These are phyloP conservation scores for Xylariaceae sp. DNA, from an alignment of 2,329 filamentous ascomycete species.

Conservation along the genomic window DNA sequence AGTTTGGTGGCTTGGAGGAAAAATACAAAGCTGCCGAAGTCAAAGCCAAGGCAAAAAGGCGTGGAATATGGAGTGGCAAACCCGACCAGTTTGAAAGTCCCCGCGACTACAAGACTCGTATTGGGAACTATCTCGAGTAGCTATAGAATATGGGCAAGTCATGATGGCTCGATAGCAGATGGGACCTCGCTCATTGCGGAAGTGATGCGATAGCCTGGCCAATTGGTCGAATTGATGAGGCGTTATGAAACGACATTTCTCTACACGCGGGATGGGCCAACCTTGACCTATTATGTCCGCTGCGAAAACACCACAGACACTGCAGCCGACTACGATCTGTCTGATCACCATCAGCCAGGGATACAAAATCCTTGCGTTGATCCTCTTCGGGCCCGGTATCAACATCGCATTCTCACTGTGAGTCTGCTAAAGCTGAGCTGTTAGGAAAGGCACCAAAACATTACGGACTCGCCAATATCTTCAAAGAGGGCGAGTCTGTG, in stretches of 20 bases:
- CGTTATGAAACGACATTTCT: too few relatives aligned
- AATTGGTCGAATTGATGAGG: too few relatives aligned
- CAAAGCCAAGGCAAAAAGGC: conserved; percentile 59
- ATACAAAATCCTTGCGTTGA: background rate
- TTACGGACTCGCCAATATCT: too few relatives aligned
- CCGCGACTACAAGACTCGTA: conserved; percentile 73
- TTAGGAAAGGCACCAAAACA: too few relatives aligned
- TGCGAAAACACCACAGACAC: background rate
- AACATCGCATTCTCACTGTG: background rate
- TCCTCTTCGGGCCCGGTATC: background rate
- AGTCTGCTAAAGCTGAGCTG: background rate
- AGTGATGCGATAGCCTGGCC: too few relatives aligned
- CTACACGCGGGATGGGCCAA: too few relatives aligned
- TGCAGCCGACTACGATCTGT: background rate
- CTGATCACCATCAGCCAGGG: background rate
- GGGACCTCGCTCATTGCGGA: too few relatives aligned
- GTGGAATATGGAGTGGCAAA: conserved; percentile 72
- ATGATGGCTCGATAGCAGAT: background rate
- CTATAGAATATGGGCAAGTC: conserved; percentile 16
- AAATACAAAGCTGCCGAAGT: conserved; percentile 64
- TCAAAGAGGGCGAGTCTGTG: too few relatives aligned
- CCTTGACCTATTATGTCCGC: too few relatives aligned
- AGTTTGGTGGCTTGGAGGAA: conserved; percentile 72
- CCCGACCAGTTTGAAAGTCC: conserved; percentile 71
- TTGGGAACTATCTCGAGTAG: conserved; percentile 30